phyloP scores from a whole-genome alignment of 768 basidiomycete genomes.

The Hygrocybe coccinea region DNA sequence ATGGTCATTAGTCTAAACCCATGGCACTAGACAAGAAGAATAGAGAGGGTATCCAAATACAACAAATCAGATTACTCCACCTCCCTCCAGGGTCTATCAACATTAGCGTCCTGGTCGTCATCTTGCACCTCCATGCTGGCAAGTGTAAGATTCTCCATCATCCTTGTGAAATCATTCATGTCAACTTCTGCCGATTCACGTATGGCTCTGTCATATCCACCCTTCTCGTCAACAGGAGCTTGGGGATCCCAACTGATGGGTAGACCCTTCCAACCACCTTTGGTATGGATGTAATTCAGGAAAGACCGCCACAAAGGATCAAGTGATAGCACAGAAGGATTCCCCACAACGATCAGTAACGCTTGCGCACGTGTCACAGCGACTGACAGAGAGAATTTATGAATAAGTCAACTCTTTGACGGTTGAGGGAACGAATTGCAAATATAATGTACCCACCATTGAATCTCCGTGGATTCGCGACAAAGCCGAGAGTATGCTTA shows the following conservation, averaged over 20 bases:
- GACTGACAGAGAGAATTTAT: slow-evolving; percentile 31
- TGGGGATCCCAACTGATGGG: slow-evolving; percentile 48
- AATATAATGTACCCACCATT: slow-evolving; percentile 41
- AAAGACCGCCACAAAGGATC: slow-evolving; percentile 62
- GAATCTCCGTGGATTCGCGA: slow-evolving; percentile 50
- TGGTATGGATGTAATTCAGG: slow-evolving; percentile 51
- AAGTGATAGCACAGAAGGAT: slow-evolving; percentile 52
- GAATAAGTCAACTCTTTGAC: too few species aligned
- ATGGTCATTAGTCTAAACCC: too few species aligned
- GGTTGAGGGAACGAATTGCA: background rate
- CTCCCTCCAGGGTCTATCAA: slow-evolving; percentile 42
- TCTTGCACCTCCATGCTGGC: slow-evolving; percentile 24
- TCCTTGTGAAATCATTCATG: slow-evolving; percentile 40
- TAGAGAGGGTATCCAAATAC: too few species aligned
- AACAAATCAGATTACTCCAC: slow-evolving; percentile 26
- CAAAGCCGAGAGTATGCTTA: slow-evolving; percentile 53
- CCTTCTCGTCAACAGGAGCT: slow-evolving; percentile 33
- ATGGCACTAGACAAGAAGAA: too few species aligned
- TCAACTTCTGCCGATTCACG: slow-evolving; percentile 32
- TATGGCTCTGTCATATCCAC: slow-evolving; percentile 36
- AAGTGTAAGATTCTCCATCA: slow-evolving; percentile 32
- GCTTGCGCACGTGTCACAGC: slow-evolving; percentile 60
- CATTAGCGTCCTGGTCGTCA: slow-evolving; percentile 21
- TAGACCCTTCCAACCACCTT: slow-evolving; percentile 53
- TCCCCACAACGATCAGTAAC: slow-evolving; percentile 55